A percentile compares a stretch with the other conserved stretches of the same genome.
Evolutionary conservation across 1,284 basidiomycete genomes (phyloP).

Genomic region (Pisolithus thermaeus): DNA sequence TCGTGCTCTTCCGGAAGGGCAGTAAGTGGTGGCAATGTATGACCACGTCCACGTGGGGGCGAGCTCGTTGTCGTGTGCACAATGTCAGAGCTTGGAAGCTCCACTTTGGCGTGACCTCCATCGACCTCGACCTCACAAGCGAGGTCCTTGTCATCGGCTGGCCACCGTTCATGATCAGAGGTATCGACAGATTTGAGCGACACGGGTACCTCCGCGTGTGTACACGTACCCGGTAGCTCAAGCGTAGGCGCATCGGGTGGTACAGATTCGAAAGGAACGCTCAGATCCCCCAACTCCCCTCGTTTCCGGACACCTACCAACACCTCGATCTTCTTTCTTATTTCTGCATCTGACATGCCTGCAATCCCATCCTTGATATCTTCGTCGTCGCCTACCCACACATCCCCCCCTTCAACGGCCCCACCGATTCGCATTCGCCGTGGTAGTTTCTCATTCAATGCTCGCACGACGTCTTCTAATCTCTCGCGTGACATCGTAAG

Average conservation of each 20-base stretch:
- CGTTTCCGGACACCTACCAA: constrained; percentile 43
- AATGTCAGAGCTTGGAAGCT: constrained; percentile 16
- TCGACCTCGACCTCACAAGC: constrained; percentile 4
- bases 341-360: constrained; percentile 33
- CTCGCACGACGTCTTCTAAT: constrained; percentile 33
- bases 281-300: constrained; percentile 12
- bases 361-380: constrained; percentile 11
- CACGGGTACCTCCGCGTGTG: background rate
- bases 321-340: constrained; percentile 39
- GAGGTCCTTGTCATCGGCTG: constrained; percentile 17
- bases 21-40: too few relatives aligned
- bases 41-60: too few relatives aligned
- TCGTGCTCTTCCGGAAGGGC: too few relatives aligned
- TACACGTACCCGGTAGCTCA: constrained; percentile 21
- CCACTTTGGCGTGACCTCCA: background rate
- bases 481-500: constrained; percentile 44
- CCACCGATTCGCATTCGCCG: constrained; percentile 39
- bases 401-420: constrained; percentile 14
- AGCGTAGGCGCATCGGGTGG: constrained; percentile 20
- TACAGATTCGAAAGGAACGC: constrained; percentile 1
- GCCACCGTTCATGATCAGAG: constrained; percentile 8
- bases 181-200: too few relatives aligned
- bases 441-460: too few relatives aligned
- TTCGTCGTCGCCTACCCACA: background rate
- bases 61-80: too few relatives aligned